Evolutionary conservation across 805 yeast species (phyloP), one percentile per base, ranked within the genome.

Genomic region (Dipodascus albidus): DNA sequence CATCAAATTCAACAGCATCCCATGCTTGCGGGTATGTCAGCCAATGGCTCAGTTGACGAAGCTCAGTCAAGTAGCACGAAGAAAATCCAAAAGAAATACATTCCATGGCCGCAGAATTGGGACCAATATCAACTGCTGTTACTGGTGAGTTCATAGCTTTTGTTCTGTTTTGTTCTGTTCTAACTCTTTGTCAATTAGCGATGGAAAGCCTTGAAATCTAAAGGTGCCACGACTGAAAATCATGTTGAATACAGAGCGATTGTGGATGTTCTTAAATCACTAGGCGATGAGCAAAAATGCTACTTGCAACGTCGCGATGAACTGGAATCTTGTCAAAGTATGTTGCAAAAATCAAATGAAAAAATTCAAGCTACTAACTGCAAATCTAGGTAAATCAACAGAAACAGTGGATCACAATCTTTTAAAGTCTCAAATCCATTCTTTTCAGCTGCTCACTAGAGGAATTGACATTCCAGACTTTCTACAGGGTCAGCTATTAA

Each of bases 381-480:
- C 48, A 49, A 42, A 58, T 64, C 4, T 47, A 52, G 44, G 31
- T 44, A 3, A 49, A 33, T 38, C 44, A 52, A n/a, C 33, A 23
- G 3, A 27, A n/a, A 21, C 9, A 9, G 23, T n/a, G 17, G 27
- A 8, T 19, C 53, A 19, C 24, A 44, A 4, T 73, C 81, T 47
- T 49, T 69, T 85, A 52, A 80, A 81, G 58, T 78, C 81, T 49
- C 95, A 86, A 66, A 77, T 84, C 49, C 82, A 83, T 48, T 87
- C 93, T 0, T 81, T 82, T 64, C 80, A 83, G 64, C 70, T 79
- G 54, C 70, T 87, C 49, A 74, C 80, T 42, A 79, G 80, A 54
- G 74, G 71, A 56, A 66, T 78, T 33, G 78, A 79, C 21, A 70
- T 83, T 14, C 84, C 86, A 2, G 77, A 68, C 35, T 74, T 71